Percentiles rank a stretch among this genome's conserved stretches.
Conservation (phyloP, 202 grass and related monocot species). For the Musa balbisiana region DNA sequence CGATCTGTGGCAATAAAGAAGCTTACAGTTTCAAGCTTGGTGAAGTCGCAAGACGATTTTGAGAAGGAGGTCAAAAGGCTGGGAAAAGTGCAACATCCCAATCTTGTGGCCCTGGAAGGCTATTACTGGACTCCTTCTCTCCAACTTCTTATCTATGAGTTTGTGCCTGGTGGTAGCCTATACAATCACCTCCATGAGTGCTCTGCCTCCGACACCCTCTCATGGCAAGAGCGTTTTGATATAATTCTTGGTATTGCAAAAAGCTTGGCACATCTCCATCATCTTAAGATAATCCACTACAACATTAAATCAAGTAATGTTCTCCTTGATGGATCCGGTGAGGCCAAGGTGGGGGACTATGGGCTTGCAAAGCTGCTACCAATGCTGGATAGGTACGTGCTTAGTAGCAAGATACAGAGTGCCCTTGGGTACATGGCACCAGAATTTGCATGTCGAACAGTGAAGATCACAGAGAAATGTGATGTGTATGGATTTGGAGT, state of each 20-base stretch:
- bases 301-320: constrained; percentile 93
- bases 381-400: constrained; percentile 74
- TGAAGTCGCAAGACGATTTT: constrained; percentile 86
- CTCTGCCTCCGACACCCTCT: constrained; percentile 36
- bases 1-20: constrained; percentile 90
- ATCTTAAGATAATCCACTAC: constrained; percentile 71
- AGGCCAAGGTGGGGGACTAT: constrained; percentile 68
- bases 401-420: constrained; percentile 94
- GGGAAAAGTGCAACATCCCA: constrained; percentile 68
- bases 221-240: constrained; percentile 92
- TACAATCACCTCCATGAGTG: constrained; percentile 74
- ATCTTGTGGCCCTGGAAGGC: constrained; percentile 65
- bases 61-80: constrained; percentile 71
- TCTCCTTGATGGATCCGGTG: constrained; percentile 61
- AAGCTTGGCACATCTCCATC: constrained; percentile 67
- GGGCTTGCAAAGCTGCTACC: constrained; percentile 81
- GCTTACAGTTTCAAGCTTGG: constrained; percentile 83
- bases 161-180: constrained; percentile 69
- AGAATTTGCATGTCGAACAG: constrained; percentile 77
- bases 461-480: constrained; percentile 92
- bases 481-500: constrained; percentile 88
- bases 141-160: constrained; percentile 92
- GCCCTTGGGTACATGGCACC: constrained; percentile 97
- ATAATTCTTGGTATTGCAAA: constrained; percentile 74
- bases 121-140: constrained; percentile 95